A percentile compares a stretch with the other conserved stretches of the same genome.
These are phyloP conservation scores for Bipolaris bicolor DNA, from an alignment of 2,329 filamentous ascomycete genomes.

Conservation along the genomic window DNA sequence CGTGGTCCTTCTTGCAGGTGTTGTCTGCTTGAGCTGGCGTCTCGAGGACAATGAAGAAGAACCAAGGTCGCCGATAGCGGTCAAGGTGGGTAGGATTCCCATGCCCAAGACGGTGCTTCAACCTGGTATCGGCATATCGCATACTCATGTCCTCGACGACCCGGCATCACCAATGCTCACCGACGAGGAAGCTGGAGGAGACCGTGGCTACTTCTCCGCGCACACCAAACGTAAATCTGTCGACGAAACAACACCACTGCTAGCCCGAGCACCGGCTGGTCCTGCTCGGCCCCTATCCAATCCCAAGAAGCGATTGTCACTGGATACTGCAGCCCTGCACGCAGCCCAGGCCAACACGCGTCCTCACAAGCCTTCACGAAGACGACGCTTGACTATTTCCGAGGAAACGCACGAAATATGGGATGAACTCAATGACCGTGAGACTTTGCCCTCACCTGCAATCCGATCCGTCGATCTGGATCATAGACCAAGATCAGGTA, in stretches of 20 bases:
- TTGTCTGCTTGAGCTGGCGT: conserved; percentile 91
- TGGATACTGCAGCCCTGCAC: conserved; percentile 22
- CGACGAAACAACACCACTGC: conserved; percentile 47
- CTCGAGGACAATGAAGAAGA: conserved; percentile 75
- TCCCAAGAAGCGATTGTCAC: conserved; percentile 34
- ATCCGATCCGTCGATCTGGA: conserved; percentile 41
- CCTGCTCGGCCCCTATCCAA: conserved; percentile 34
- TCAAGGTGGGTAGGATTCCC: conserved; percentile 46
- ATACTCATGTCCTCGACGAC: conserved; percentile 68
- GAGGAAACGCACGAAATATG: conserved; percentile 81
- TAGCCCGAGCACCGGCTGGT: conserved; percentile 43
- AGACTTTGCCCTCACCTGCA: conserved; percentile 36
- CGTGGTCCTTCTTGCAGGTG: conserved; percentile 81
- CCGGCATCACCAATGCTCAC: conserved; percentile 35
- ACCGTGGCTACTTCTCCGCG: conserved; percentile 33
- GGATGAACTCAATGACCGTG: conserved; percentile 78
- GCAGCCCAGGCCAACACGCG: conserved; percentile 35
- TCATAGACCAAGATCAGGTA: conserved; percentile 43
- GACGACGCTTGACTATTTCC: conserved; percentile 58
- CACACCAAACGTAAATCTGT: conserved; percentile 22
- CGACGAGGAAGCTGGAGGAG: conserved; percentile 38
- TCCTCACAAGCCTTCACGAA: conserved; percentile 31
- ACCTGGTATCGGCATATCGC: conserved; percentile 81
- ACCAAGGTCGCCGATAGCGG: conserved; percentile 54
- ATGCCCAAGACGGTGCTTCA: conserved; percentile 71